Conservation (phyloP, 129 eudicot species). For the Logfia minima region DNA sequence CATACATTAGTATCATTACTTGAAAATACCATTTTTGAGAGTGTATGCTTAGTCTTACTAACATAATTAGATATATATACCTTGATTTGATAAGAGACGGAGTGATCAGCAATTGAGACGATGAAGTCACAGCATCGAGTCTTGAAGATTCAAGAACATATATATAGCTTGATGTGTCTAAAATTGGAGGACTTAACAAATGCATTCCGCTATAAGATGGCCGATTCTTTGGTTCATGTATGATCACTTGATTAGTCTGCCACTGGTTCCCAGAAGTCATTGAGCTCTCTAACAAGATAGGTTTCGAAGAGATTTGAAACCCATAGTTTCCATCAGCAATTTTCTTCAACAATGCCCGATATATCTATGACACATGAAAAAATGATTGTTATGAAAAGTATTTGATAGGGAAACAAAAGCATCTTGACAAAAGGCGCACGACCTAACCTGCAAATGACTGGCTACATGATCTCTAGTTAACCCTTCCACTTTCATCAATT, state of each 20-base stretch:
- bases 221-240: not conserved
- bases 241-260: not conserved
- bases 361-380: not conserved
- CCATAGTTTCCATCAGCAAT: not conserved
- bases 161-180: conserved; percentile 22
- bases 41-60: not conserved
- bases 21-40: too few species aligned
- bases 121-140: not conserved
- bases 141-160: conserved; percentile 16
- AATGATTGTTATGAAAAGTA: not conserved
- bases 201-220: conserved; percentile 2
- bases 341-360: conserved; percentile 23
- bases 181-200: conserved; percentile 13
- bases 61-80: not conserved
- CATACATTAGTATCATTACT: not conserved
- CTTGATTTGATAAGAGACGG: conserved; percentile 19
- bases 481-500: conserved; percentile 35
- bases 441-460: conserved; percentile 28
- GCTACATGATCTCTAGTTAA: conserved; percentile 42
- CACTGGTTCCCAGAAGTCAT: conserved; percentile 2
- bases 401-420: not conserved
- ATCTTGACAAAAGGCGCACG: not conserved
- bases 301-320: conserved; percentile 12
- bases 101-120: not conserved
- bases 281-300: conserved; percentile 34